A percentile compares a stretch with the other conserved stretches of the same genome.
phyloP scores from a whole-genome alignment of 2,329 filamentous ascomycete species.

The Colletotrichum navitas region DNA sequence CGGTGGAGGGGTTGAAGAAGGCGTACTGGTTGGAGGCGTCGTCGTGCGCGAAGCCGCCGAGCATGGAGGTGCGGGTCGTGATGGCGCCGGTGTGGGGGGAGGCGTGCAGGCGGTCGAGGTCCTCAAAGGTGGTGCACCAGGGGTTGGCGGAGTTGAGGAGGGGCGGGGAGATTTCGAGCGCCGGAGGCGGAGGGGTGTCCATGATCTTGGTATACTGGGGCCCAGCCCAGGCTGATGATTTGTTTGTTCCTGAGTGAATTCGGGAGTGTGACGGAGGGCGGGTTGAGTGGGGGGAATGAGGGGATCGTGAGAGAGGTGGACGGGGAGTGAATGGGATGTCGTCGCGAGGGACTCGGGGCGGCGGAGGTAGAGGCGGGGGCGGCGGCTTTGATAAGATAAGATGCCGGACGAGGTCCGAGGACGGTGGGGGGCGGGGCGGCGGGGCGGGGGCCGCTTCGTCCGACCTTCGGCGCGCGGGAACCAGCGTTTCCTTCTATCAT shows the following conservation, averaged over 20 bases:
- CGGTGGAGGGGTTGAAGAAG: slow-evolving; percentile 68
- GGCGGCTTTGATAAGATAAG: slow-evolving; percentile 16
- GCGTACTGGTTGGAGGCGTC: slow-evolving; percentile 71
- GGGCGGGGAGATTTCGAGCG: slow-evolving; percentile 69
- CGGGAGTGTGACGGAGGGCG: background rate
- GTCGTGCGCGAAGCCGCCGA: slow-evolving; percentile 75
- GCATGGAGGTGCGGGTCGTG: slow-evolving; percentile 78
- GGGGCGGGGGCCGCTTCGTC: slow-evolving; percentile 1
- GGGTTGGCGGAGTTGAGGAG: slow-evolving; percentile 82
- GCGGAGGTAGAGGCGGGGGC: background rate
- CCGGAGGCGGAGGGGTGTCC: slow-evolving; percentile 38
- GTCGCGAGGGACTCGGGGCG: background rate
- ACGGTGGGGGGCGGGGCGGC: background rate
- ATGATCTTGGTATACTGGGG: slow-evolving; percentile 6
- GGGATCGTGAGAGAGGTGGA: background rate
- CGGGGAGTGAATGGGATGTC: background rate
- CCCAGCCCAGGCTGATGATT: background rate
- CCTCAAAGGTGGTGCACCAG: slow-evolving; percentile 76
- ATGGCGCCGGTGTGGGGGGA: slow-evolving; percentile 77
- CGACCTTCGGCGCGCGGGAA: background rate
- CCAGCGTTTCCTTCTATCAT: background rate
- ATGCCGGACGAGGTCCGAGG: slow-evolving; percentile 11
- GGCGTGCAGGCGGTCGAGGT: slow-evolving; percentile 72
- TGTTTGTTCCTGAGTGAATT: background rate
- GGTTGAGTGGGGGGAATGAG: background rate